Conservation (phyloP, 2,329 filamentous ascomycete species). For the Aspergillus oerlinghausenensis region DNA sequence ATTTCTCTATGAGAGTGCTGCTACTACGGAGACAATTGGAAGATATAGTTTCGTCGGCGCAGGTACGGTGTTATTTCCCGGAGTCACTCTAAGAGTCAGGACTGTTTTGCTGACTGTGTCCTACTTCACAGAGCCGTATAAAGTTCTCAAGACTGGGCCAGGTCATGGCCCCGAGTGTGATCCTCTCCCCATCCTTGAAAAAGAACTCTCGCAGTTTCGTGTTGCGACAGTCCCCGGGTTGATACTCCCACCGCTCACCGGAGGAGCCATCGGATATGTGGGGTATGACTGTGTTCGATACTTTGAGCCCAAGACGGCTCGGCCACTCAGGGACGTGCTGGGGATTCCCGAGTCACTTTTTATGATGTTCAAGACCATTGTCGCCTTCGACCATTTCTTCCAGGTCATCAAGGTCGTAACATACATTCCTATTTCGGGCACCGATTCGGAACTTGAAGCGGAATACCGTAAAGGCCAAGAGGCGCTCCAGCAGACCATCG, state of each 20-base stretch:
- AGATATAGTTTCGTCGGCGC: slow-evolving; percentile 94
- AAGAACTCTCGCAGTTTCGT: slow-evolving; percentile 71
- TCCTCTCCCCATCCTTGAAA: slow-evolving; percentile 75
- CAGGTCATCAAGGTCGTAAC: slow-evolving; percentile 91
- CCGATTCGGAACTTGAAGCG: slow-evolving; percentile 54
- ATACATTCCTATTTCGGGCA: slow-evolving; percentile 68
- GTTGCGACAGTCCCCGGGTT: slow-evolving; percentile 81
- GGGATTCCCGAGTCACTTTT: slow-evolving; percentile 90
- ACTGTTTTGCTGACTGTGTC: slow-evolving; percentile 7
- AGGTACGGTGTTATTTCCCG: slow-evolving; percentile 40
- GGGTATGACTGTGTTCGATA: slow-evolving; percentile 97
- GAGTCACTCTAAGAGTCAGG: not conserved
- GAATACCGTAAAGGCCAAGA: slow-evolving; percentile 66
- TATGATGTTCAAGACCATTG: slow-evolving; percentile 92
- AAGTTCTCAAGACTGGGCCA: slow-evolving; percentile 80
- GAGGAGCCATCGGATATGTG: slow-evolving; percentile 92
- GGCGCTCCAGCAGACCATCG: slow-evolving; percentile 63
- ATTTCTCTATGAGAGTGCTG: slow-evolving; percentile 93
- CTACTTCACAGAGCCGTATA: slow-evolving; percentile 52
- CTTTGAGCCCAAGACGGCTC: slow-evolving; percentile 94
- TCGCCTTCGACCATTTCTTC: slow-evolving; percentile 93
- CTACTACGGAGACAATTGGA: slow-evolving; percentile 84
- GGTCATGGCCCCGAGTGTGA: slow-evolving; percentile 81
- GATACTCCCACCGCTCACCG: slow-evolving; percentile 77
- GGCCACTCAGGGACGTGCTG: slow-evolving; percentile 81